These are phyloP conservation scores for Panaeolus cyanescens DNA, from an alignment of 768 basidiomycete genomes.

Conservation along the genomic window DNA sequence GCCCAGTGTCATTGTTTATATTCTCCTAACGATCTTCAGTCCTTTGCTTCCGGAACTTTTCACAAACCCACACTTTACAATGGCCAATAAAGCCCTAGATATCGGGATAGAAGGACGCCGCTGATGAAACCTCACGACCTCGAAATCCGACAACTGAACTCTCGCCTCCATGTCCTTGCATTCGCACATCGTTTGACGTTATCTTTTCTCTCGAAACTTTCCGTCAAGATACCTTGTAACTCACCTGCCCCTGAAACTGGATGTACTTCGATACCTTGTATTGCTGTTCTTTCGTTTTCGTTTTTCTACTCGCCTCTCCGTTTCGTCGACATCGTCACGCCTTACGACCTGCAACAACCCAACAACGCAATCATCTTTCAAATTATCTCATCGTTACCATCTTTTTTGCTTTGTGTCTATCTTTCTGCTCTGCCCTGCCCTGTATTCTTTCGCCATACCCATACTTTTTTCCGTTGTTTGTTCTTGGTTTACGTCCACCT, in stretches of 20 bases:
- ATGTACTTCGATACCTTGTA: conserved; percentile 2
- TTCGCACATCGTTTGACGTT: not conserved
- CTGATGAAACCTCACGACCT: not conserved
- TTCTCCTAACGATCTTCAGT: conserved; percentile 9
- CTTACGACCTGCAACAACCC: not conserved
- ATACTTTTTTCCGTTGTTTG: not conserved
- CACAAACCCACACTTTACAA: conserved; percentile 25
- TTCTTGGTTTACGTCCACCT: not conserved
- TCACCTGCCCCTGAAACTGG: not conserved
- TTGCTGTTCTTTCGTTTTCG: not conserved
- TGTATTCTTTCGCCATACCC: not conserved
- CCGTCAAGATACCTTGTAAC: conserved; percentile 1
- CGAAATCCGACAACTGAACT: not conserved
- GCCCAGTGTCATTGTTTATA: not conserved
- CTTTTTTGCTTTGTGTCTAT: not conserved
- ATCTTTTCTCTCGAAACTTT: not conserved
- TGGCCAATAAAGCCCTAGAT: conserved; percentile 19
- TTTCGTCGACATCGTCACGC: not conserved
- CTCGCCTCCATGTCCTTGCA: not conserved
- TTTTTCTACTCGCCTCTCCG: too few relatives aligned
- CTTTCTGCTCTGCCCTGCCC: not conserved
- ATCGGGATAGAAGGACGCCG: not conserved
- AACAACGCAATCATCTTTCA: not conserved
- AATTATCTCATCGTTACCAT: not conserved
- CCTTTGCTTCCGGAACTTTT: conserved; percentile 17